phyloP scores from a whole-genome alignment of 1,139 yeast genomes.

The Kodamaea derodonti region DNA sequence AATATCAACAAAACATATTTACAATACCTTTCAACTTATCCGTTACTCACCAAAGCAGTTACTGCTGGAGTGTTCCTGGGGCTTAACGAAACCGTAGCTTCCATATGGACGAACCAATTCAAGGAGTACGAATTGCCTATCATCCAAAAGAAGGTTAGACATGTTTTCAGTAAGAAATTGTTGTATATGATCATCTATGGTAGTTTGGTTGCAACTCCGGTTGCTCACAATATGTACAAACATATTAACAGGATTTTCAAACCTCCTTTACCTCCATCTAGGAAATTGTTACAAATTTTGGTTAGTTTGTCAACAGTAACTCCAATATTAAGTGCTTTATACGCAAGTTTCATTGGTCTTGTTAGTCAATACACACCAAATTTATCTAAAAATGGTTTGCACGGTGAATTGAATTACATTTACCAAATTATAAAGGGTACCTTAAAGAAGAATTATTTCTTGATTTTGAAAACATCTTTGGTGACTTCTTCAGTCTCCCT shows the following conservation, averaged over 20 bases:
- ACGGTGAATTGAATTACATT: conserved; percentile 21
- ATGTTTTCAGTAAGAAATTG: conserved; percentile 45
- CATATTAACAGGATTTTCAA: conserved; percentile 41
- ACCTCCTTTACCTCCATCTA: conserved; percentile 33
- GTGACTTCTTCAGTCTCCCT: conserved; percentile 60
- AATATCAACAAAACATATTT: conserved; percentile 32
- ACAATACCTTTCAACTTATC: conserved; percentile 40
- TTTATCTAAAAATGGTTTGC: conserved; percentile 6
- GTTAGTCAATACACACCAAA: conserved; percentile 31
- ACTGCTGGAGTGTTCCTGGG: conserved; percentile 58
- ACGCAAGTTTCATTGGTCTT: conserved; percentile 52
- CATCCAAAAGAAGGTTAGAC: conserved; percentile 22
- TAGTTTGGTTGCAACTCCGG: conserved; percentile 64
- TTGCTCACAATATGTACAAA: conserved; percentile 60
- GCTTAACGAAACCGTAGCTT: conserved; percentile 57
- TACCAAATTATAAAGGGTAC: conserved; percentile 26
- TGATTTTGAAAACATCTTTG: conserved; percentile 64
- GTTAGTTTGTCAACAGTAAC: conserved; percentile 61
- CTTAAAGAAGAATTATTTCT: conserved; percentile 47
- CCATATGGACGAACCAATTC: conserved; percentile 46
- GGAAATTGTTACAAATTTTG: conserved; percentile 54
- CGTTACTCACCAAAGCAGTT: conserved; percentile 56
- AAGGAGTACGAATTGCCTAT: conserved; percentile 16
- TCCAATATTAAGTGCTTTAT: conserved; percentile 57
- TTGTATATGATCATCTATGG: conserved; percentile 74